Evolutionary conservation across 108 stramenopile species (phyloP), one percentile per base, ranked within the genome.

Genomic region (Phaeodactylum tricornutum): DNA sequence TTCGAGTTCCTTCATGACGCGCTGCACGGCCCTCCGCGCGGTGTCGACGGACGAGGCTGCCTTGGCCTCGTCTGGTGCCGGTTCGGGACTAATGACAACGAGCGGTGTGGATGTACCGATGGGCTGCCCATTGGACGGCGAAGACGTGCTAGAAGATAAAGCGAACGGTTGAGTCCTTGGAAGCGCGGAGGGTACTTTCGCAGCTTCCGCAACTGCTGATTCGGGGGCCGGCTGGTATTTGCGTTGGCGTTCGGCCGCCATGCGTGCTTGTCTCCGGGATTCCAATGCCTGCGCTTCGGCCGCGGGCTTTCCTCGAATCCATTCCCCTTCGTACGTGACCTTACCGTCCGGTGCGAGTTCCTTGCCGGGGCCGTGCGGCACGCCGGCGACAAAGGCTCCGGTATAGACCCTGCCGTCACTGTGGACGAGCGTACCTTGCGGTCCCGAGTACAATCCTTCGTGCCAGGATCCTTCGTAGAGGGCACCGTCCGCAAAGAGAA

Each of bases 391-490:
- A 42, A 59, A 69, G 0, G 47, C 47, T 33, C 68, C 68, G 1
- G 27, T 15, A 46, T 64, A 69, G 2, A 22, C 32, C 21, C 42
- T 22, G 5, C 39, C 34, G 31, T 43, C 53, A 2, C 40, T 19
- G 19, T 42, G 41, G 6, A 58, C 51, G 34, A 66, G 44, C 9
- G 22, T 51, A 3, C 57, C 64, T 19, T 53, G 22, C 2, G 25
- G 15, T 37, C 60, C 55, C 42, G 58, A n/a, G 26, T 62, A 69
- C 6, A 47, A 3, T 1, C 64, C 64, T n/a, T 51, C 39, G 23
- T 57, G 32, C 62, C 54, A 72, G 21, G 31, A 49, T 0, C 71
- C 71, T 31, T 53, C 38, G 40, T 72, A 72, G 22, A 36, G 22
- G 4, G 48, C 29, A 15, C 61, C 53, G 8, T 24, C 28, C 17